A percentile compares a stretch with the other conserved stretches of the same genome.
Evolutionary conservation across 2,329 filamentous ascomycete species (phyloP).

Genomic region (Biscogniauxia sp.): DNA sequence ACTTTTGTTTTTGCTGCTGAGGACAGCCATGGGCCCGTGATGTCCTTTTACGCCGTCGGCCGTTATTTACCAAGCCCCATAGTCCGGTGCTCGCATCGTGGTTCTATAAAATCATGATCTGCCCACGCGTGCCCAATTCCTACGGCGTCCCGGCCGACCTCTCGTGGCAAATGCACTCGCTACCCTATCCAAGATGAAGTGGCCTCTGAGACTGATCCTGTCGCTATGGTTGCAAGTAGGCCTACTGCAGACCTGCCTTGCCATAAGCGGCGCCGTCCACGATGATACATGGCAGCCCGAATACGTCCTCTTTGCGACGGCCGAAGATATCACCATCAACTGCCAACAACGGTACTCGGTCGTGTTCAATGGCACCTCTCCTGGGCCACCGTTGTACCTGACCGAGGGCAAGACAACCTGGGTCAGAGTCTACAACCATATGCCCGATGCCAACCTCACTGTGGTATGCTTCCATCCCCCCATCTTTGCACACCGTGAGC

Average conservation of each 20-base stretch:
- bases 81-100: not conserved
- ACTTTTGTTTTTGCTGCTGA: not conserved
- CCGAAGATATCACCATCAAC: constrained; percentile 40
- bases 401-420: constrained; percentile 49
- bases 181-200: constrained; percentile 21
- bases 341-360: constrained; percentile 47
- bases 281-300: constrained; percentile 30
- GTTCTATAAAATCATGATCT: constrained; percentile 16
- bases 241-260: constrained; percentile 22
- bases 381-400: constrained; percentile 49
- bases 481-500: not conserved
- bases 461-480: constrained; percentile 40
- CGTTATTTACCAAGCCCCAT: not conserved
- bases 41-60: not conserved
- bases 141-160: constrained; percentile 16
- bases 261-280: constrained; percentile 23
- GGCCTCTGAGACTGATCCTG: constrained; percentile 19
- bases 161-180: constrained; percentile 11
- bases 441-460: constrained; percentile 50
- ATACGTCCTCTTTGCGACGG: constrained; percentile 29
- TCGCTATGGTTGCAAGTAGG: constrained; percentile 20
- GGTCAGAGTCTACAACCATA: constrained; percentile 59
- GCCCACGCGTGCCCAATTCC: constrained; percentile 5
- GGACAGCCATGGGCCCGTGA: not conserved
- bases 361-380: constrained; percentile 51